Base-by-base conservation (phyloP, 352 stramenopile genomes). In the Phytophthora rubi region DNA sequence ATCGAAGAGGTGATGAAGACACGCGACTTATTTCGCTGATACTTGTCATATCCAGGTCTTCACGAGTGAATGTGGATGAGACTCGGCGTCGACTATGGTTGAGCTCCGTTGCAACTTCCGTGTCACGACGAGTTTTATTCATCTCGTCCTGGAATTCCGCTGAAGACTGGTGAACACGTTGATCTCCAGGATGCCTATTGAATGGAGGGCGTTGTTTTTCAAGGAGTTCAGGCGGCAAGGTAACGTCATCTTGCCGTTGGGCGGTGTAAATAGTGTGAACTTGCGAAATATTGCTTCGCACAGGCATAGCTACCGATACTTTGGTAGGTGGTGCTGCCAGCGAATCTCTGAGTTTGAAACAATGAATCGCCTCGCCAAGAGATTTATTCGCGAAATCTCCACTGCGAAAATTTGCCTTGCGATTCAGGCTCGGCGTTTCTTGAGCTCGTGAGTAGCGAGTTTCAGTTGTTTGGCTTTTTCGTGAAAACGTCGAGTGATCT, bases 351-450 rank as follows among this genome's bases (percentile, higher is more conserved):
- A 94, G 64, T 7, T 73, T 76, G 45, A 91, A 92, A 15, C 53
- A 67, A 15, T 81, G 56, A 33, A 92, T 80, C 2, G 86, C 83
- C 69, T 94, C 81, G 6, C 80, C 70, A 13, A 92, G 73, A 13
- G 80, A 87, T 67, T 82, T 86, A 55, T 91, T 91, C 3, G 63
- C 75, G 56, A 94, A 92, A n/a, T 94, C 77, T 21, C 80, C 86
- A 52, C 71, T 81, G 1, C 86, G 82, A 51, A 82, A 52, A 35
- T 63, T 64, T 30, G 33, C 44, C 33, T 71, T 80, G 6, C 59
- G 73, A 49, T 49, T 53, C 7, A 12, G 28, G 1, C 2, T 33
- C 33, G 45, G 28, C 16, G 12, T 9, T 60, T 72, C 53, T 39
- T 55, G 45, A 10, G 28, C 21, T 35, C 33, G 35, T 21, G 42